phyloP scores from a whole-genome alignment of 371 early-diverging fungal species.

The Apophysomyces sp. region DNA sequence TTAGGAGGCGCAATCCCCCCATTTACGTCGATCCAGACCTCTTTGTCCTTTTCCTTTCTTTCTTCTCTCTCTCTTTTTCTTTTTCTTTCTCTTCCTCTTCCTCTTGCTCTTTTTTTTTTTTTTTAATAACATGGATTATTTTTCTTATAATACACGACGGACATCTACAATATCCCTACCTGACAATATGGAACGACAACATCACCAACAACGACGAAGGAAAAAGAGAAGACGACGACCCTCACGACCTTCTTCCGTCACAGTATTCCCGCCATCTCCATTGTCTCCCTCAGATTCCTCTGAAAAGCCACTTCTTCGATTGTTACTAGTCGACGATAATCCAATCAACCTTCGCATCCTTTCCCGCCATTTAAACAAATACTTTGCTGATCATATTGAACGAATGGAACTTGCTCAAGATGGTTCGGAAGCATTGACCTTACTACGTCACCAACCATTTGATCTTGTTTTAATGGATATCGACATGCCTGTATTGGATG shows the following conservation, averaged over 20 bases:
- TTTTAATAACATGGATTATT: background rate
- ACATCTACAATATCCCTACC: background rate
- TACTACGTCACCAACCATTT: constrained; percentile 40
- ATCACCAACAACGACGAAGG: background rate
- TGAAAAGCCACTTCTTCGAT: background rate
- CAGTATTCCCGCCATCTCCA: background rate
- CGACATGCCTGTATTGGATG: constrained; percentile 63
- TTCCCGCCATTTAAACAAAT: constrained; percentile 46
- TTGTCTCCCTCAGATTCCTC: background rate
- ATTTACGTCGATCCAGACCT: background rate
- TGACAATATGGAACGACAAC: background rate
- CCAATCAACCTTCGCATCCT: constrained; percentile 56
- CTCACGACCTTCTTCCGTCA: background rate
- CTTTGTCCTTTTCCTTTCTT: background rate
- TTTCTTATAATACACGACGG: background rate
- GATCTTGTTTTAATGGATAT: constrained; percentile 67
- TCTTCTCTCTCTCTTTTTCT: background rate
- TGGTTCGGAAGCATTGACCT: constrained; percentile 46
- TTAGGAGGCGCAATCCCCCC: background rate
- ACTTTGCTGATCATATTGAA: constrained; percentile 48
- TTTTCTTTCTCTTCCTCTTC: background rate
- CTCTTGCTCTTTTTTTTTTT: background rate
- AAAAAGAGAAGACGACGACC: background rate
- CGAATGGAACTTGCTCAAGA: constrained; percentile 43
- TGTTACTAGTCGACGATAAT: constrained; percentile 62